Conservation (phyloP, 257 asterid species). For the Oldenlandia corymbosa region DNA sequence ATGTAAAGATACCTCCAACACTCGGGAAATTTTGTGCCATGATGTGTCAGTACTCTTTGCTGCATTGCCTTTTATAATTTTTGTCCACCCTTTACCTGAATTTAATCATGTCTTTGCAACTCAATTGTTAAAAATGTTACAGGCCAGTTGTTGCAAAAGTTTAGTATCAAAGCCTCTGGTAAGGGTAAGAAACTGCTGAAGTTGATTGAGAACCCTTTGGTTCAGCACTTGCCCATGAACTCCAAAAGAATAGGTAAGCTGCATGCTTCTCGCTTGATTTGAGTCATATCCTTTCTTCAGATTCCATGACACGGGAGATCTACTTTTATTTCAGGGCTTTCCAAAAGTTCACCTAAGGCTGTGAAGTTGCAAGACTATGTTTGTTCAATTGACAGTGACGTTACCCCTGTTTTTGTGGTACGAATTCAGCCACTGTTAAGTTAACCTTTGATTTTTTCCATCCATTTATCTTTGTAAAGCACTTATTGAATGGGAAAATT, state of each 20-base stretch:
- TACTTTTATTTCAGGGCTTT: slow-evolving; percentile 41
- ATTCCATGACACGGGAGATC: neutral
- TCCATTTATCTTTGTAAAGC: too few relatives aligned
- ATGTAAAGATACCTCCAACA: slow-evolving; percentile 4
- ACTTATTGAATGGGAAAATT: neutral
- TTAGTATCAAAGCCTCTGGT: slow-evolving; percentile 44
- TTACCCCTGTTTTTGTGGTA: slow-evolving; percentile 46
- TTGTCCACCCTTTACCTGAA: too few relatives aligned
- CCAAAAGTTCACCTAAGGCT: slow-evolving; percentile 49
- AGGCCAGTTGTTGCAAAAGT: slow-evolving; percentile 33
- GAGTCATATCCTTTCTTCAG: neutral
- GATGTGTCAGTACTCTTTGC: slow-evolving; percentile 7
- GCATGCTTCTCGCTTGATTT: neutral
- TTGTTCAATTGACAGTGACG: slow-evolving; percentile 30
- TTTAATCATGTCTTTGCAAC: neutral
- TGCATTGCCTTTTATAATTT: neutral
- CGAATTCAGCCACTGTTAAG: too few relatives aligned
- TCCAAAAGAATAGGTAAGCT: slow-evolving; percentile 22
- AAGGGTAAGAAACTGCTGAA: slow-evolving; percentile 52
- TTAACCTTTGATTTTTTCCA: neutral
- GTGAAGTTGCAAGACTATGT: slow-evolving; percentile 45
- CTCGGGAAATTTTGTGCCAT: slow-evolving; percentile 2
- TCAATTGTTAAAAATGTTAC: neutral
- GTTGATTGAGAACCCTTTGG: slow-evolving; percentile 52
- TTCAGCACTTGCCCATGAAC: slow-evolving; percentile 51